These are phyloP conservation scores for Candida nonsorbophila DNA, from an alignment of 805 yeast species.

Conservation along the genomic window DNA sequence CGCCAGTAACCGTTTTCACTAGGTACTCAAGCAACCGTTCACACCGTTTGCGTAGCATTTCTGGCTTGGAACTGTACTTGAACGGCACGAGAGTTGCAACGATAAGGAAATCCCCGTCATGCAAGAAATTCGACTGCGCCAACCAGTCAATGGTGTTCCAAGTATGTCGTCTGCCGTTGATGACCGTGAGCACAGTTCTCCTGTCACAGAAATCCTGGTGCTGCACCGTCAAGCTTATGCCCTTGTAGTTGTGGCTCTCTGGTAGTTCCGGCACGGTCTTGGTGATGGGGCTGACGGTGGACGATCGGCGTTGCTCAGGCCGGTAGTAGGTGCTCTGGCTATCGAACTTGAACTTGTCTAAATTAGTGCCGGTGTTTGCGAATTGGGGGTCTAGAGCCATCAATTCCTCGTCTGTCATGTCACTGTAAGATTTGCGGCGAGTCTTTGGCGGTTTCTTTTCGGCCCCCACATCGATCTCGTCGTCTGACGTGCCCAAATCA, in stretches of 20 bases:
- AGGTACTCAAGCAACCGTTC: constrained; percentile 19
- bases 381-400: constrained; percentile 52
- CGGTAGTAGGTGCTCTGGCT: constrained; percentile 26
- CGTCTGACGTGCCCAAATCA: constrained; percentile 5
- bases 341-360: constrained; percentile 43
- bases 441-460: constrained; percentile 1
- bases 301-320: constrained; percentile 10
- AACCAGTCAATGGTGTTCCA: constrained; percentile 41
- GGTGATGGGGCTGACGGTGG: constrained; percentile 8
- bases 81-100: constrained; percentile 29
- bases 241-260: constrained; percentile 25
- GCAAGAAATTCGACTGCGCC: constrained; percentile 16
- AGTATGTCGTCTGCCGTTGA: constrained; percentile 39
- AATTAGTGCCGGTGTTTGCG: constrained; percentile 27
- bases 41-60: constrained; percentile 16
- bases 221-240: constrained; percentile 38
- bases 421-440: constrained; percentile 42
- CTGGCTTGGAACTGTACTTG: no score
- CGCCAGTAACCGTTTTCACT: constrained; percentile 8
- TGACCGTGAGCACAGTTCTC: constrained; percentile 31
- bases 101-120: constrained; percentile 35
- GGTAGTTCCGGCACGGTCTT: constrained; percentile 19
- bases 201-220: constrained; percentile 22
- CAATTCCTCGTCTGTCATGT: constrained; percentile 50
- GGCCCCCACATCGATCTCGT: constrained; percentile 1